A percentile compares a stretch with the other conserved stretches of the same genome.
phyloP scores from a whole-genome alignment of 1,284 basidiomycete species.

The Sparassis latifolia region DNA sequence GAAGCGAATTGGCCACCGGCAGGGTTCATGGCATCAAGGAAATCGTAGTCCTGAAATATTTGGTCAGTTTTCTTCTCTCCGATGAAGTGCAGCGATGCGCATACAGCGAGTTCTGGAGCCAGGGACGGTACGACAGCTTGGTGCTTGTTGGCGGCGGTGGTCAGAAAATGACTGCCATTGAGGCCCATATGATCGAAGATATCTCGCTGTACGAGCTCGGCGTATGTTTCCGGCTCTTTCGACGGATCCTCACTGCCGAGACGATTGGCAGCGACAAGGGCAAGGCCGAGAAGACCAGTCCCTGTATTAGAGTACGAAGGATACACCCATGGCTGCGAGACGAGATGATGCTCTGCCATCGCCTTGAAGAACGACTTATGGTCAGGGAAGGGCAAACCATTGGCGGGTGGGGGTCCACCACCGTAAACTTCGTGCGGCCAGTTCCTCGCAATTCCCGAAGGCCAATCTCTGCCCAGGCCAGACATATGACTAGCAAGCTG shows the following conservation, averaged over 20 bases:
- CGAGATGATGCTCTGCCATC: slow-evolving; percentile 29
- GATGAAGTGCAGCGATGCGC: not conserved
- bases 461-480: slow-evolving; percentile 41
- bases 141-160: slow-evolving; percentile 9
- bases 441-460: slow-evolving; percentile 29
- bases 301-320: slow-evolving; percentile 48
- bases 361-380: slow-evolving; percentile 28
- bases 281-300: slow-evolving; percentile 33
- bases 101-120: no score
- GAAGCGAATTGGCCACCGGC: slow-evolving; percentile 45
- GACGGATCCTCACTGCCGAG: slow-evolving; percentile 14
- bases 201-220: slow-evolving; percentile 37
- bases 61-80: not conserved
- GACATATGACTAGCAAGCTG: slow-evolving; percentile 41
- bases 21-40: slow-evolving; percentile 35
- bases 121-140: no score
- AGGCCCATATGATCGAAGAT: slow-evolving; percentile 17
- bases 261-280: slow-evolving; percentile 37
- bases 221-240: slow-evolving; percentile 26
- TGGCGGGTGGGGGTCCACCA: slow-evolving; percentile 21
- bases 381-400: slow-evolving; percentile 25
- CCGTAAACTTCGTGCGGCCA: slow-evolving; percentile 30
- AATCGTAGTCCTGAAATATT: slow-evolving; percentile 29
- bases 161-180: slow-evolving; percentile 18
- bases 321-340: slow-evolving; percentile 35